Base-by-base conservation (phyloP, 345 rosid species). In the Raphanus raphanistrum region DNA sequence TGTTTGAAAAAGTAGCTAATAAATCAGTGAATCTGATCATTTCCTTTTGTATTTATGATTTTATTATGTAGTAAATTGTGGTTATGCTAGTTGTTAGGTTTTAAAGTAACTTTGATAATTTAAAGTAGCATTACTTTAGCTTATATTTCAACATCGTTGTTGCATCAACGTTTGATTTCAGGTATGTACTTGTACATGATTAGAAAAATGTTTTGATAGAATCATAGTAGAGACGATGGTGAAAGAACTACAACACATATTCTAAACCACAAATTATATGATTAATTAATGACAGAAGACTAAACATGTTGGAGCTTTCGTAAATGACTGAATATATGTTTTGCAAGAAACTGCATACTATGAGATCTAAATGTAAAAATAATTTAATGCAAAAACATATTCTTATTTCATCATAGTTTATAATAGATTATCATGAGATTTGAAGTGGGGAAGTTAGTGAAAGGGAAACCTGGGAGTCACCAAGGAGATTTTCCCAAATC, bases 401-500 rank as follows among this genome's bases (percentile, higher is more conserved):
- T 21, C 55, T 10, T 62, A 50, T 12, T 61, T 68, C 45, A 68
- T 48, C 9, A 50, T 33, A 29, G 5, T 8, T 64, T 59, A 63
- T 52, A 73, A 28, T 10, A 41, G 48, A 4, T 36, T 55, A 66
- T 60, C 57, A 61, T 33, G 70, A 76, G 64, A 62, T 69, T 26
- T 48, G 74, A 0, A 62, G 12, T 54, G 71, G 64, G 33, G 43
- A 69, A 73, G 25, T 66, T 16, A 54, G 75, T 52, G 48, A 52
- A 69, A 76, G 38, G 70, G 41, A 26, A 26, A 8, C 66, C 43
- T 69, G 45, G 41, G 63, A 27, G 9, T 63, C 31, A 77, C 65
- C 62, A 31, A 41, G 25, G 63, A 66, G 77, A 72, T 67, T 72
- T 67, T 13, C 48, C 35, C 71, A 68, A 79, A 79, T 79, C 74